phyloP scores from a whole-genome alignment of 495 filamentous ascomycete species.

The Collariella sp. region DNA sequence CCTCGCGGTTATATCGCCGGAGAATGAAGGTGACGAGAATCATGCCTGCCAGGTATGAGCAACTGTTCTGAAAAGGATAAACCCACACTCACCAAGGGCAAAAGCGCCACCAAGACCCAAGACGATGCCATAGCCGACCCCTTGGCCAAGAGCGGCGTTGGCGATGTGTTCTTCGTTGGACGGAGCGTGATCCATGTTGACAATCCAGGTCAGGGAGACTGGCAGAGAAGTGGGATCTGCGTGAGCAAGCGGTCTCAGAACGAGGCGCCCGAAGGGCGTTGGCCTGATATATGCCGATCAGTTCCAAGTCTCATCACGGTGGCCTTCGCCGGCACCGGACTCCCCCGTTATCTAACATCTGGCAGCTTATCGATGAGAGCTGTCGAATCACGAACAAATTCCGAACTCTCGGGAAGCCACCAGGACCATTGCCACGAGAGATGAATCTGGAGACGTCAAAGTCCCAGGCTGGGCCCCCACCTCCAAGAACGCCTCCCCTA shows the following conservation, averaged over 20 bases:
- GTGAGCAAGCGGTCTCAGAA: not conserved
- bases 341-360: not conserved
- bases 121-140: constrained; percentile 78
- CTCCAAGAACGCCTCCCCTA: too few relatives aligned
- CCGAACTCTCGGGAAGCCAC: not conserved
- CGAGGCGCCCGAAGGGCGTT: too few relatives aligned
- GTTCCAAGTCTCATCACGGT: not conserved
- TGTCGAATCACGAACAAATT: not conserved
- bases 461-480: too few relatives aligned
- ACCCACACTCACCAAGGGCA: constrained; percentile 54
- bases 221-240: not conserved
- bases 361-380: not conserved
- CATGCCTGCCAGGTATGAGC: constrained; percentile 23
- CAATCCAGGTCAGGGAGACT: not conserved
- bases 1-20: constrained; percentile 82
- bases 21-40: constrained; percentile 68
- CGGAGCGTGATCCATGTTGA: constrained; percentile 14
- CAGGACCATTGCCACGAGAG: constrained; percentile 11
- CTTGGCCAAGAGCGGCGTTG: constrained; percentile 53
- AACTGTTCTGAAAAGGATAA: too few relatives aligned
- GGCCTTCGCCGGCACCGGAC: not conserved
- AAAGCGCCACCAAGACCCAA: constrained; percentile 68
- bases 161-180: constrained; percentile 15
- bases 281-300: not conserved
- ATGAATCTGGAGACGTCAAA: too few relatives aligned